phyloP scores from a whole-genome alignment of 192 early-diverging fungal species.

The Podila minutissima region DNA sequence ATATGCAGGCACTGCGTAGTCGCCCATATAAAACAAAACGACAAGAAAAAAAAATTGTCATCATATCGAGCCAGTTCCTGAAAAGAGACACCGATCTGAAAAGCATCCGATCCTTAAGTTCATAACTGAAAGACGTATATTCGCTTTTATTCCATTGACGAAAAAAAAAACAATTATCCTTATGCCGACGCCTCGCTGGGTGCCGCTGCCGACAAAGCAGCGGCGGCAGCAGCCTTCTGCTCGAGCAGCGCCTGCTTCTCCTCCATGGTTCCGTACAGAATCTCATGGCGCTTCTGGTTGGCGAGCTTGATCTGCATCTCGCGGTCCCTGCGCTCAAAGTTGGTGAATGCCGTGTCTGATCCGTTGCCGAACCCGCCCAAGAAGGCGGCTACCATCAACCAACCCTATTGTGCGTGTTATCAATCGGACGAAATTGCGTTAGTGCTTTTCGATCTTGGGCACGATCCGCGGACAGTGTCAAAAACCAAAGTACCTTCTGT shows the following conservation, averaged over 20 bases:
- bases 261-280: slow-evolving; percentile 25
- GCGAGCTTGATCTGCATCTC: slow-evolving; percentile 39
- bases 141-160: too few relatives aligned
- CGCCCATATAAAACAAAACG: too few relatives aligned
- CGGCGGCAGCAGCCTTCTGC: background rate
- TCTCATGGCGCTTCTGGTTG: slow-evolving; percentile 27
- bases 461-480: background rate
- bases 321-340: slow-evolving; percentile 41
- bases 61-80: too few relatives aligned
- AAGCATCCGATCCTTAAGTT: too few relatives aligned
- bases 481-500: slow-evolving; percentile 24
- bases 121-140: too few relatives aligned
- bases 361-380: slow-evolving; percentile 50
- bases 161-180: background rate
- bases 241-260: slow-evolving; percentile 13
- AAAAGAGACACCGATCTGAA: too few relatives aligned
- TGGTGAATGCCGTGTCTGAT: slow-evolving; percentile 43
- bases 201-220: background rate
- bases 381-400: slow-evolving; percentile 40
- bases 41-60: too few relatives aligned
- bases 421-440: background rate
- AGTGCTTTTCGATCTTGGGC: too few relatives aligned
- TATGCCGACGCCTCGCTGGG: background rate
- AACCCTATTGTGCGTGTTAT: slow-evolving; percentile 8
- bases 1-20: too few relatives aligned